Percentiles rank a stretch among this genome's conserved stretches.
Conservation (phyloP, 2,329 filamentous ascomycete genomes). For the Volutella citrinella region DNA sequence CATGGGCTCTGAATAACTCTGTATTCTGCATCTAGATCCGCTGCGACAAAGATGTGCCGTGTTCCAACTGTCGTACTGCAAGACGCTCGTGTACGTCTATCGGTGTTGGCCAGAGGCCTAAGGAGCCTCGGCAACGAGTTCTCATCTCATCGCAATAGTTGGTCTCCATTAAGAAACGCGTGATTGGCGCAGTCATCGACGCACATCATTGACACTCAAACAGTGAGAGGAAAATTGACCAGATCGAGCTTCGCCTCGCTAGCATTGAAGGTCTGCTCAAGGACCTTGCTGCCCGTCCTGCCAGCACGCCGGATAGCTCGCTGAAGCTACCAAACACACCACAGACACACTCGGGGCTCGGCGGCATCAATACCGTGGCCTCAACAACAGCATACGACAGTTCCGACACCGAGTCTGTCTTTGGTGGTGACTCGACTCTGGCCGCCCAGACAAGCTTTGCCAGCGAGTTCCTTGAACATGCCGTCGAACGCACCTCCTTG, state of each 20-base stretch:
- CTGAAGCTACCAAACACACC: slow-evolving; percentile 20
- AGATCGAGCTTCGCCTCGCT: slow-evolving; percentile 42
- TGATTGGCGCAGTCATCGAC: no score
- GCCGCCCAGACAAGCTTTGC: slow-evolving; percentile 52
- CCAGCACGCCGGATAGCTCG: slow-evolving; percentile 21
- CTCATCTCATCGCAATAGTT: slow-evolving; percentile 61
- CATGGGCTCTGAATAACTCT: slow-evolving; percentile 21
- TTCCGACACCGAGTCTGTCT: slow-evolving; percentile 38
- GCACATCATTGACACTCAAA: neutral
- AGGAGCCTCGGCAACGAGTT: slow-evolving; percentile 53
- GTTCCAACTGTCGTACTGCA: slow-evolving; percentile 55
- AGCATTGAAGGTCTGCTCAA: slow-evolving; percentile 44
- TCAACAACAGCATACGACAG: slow-evolving; percentile 36
- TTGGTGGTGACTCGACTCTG: slow-evolving; percentile 48
- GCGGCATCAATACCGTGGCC: slow-evolving; percentile 21
- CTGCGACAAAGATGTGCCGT: slow-evolving; percentile 57
- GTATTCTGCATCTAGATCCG: slow-evolving; percentile 43
- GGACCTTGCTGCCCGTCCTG: slow-evolving; percentile 30
- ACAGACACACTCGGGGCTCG: slow-evolving; percentile 17
- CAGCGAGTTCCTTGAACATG: slow-evolving; percentile 51
- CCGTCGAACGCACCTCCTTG: slow-evolving; percentile 47
- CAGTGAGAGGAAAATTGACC: slow-evolving; percentile 53
- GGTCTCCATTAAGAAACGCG: no score
- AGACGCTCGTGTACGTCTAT: slow-evolving; percentile 53
- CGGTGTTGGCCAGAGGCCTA: slow-evolving; percentile 51